Conservation (phyloP, 2,329 filamentous ascomycete species). For the Grosmannia clavigera region DNA sequence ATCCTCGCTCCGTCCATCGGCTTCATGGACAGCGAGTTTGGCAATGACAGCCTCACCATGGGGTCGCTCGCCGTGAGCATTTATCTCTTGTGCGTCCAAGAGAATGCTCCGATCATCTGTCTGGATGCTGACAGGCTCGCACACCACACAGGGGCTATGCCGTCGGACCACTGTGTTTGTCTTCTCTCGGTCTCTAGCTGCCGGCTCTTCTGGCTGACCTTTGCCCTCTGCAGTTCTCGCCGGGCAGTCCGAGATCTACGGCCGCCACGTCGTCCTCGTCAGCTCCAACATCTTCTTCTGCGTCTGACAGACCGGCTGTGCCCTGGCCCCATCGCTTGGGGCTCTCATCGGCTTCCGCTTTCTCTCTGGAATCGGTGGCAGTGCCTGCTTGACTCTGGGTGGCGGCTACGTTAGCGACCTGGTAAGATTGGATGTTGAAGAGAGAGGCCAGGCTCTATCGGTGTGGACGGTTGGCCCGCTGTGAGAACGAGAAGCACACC, state of each 20-base stretch:
- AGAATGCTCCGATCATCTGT: constrained; percentile 18
- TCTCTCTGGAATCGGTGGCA: constrained; percentile 11
- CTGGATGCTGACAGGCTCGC: background rate
- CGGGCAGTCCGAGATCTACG: constrained; percentile 12
- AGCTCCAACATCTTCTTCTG: constrained; percentile 53
- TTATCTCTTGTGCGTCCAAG: constrained; percentile 32
- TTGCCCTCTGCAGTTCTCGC: constrained; percentile 25
- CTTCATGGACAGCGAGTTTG: constrained; percentile 31
- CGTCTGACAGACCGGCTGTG: constrained; percentile 54
- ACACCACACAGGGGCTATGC: constrained; percentile 34
- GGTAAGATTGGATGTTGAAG: constrained; percentile 25
- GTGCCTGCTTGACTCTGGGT: constrained; percentile 11
- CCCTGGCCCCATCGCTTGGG: constrained; percentile 39
- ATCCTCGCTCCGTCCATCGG: constrained; percentile 40
- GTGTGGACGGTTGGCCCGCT: constrained; percentile 25
- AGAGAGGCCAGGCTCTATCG: constrained; percentile 45
- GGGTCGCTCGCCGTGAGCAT: constrained; percentile 46
- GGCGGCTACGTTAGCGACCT: constrained; percentile 10
- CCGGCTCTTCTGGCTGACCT: constrained; percentile 14
- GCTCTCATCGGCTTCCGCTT: constrained; percentile 20
- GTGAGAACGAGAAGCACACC: background rate
- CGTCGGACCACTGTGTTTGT: constrained; percentile 43
- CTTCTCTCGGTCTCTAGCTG: constrained; percentile 47
- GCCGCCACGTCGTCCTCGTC: constrained; percentile 56
- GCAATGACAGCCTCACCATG: constrained; percentile 27